Conservation (phyloP, 257 asterid species). For the Galeopsis tetrahit region DNA sequence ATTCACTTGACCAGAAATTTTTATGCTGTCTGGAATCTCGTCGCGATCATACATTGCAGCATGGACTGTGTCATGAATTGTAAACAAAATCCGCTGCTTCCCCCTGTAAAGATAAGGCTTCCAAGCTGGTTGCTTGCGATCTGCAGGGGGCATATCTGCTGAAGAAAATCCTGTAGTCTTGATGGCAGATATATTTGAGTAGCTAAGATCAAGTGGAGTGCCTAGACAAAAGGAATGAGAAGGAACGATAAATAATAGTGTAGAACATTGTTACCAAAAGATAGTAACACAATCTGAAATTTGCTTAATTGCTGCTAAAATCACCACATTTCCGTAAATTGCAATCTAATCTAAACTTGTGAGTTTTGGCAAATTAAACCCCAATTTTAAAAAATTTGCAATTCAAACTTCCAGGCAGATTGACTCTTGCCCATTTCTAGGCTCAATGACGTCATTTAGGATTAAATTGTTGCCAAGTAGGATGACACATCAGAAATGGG, state of each 20-base stretch:
- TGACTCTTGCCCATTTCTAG: too few species aligned
- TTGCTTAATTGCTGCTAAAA: too few species aligned
- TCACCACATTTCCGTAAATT: too few species aligned
- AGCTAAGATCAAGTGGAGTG: slow-evolving; percentile 86
- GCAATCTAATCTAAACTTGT: too few species aligned
- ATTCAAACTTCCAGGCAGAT: too few species aligned
- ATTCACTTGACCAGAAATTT: slow-evolving; percentile 90
- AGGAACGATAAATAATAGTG: slow-evolving; percentile 25
- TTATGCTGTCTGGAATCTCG: slow-evolving; percentile 86
- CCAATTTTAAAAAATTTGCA: too few species aligned
- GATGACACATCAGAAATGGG: too few species aligned
- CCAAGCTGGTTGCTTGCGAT: slow-evolving; percentile 96
- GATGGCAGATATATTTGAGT: slow-evolving; percentile 76
- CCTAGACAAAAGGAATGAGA: slow-evolving; percentile 49
- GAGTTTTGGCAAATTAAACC: too few species aligned
- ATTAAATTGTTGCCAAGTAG: too few species aligned
- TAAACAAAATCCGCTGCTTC: slow-evolving; percentile 87
- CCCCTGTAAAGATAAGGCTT: slow-evolving; percentile 95
- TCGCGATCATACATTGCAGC: slow-evolving; percentile 97
- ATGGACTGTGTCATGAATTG: slow-evolving; percentile 85
- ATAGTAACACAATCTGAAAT: background rate
- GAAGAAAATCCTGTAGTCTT: slow-evolving; percentile 78
- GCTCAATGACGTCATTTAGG: too few species aligned
- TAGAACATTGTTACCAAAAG: slow-evolving; percentile 10
- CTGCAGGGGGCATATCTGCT: slow-evolving; percentile 83